Conservation (phyloP, 768 basidiomycete genomes). For the Sporobolomyces pararoseus region DNA sequence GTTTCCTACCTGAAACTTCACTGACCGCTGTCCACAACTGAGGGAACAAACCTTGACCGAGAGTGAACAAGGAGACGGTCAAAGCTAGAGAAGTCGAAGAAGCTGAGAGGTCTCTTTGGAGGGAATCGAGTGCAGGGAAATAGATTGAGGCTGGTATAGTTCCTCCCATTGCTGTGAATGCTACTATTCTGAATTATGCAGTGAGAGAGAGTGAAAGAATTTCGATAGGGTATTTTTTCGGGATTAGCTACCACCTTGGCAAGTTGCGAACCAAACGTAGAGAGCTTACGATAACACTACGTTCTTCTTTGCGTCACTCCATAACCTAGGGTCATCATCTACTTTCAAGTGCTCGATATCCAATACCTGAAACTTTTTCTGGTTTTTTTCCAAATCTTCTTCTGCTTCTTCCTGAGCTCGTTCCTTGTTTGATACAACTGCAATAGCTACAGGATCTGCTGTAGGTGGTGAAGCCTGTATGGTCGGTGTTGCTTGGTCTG, state of each 20-base stretch:
- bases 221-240: no score
- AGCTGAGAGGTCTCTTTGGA: conserved; percentile 56
- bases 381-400: not conserved
- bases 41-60: conserved; percentile 63
- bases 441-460: not conserved
- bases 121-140: conserved; percentile 38
- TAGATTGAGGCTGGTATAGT: conserved; percentile 36
- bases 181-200: not conserved
- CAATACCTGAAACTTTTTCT: not conserved
- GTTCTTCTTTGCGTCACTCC: conserved; percentile 25
- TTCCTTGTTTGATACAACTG: not conserved
- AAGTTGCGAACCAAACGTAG: no score
- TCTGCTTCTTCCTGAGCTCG: not conserved
- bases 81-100: conserved; percentile 62
- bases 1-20: conserved; percentile 73
- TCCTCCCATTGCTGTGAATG: conserved; percentile 29
- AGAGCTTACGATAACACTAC: conserved; percentile 21
- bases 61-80: conserved; percentile 67
- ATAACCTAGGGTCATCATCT: conserved; percentile 40
- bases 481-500: no score
- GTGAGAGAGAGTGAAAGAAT: not conserved
- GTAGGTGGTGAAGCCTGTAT: no score
- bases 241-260: no score
- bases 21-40: conserved; percentile 66
- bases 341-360: conserved; percentile 40